A percentile compares a stretch with the other conserved stretches of the same genome.
These are phyloP conservation scores for Microdochium bolleyi DNA, from an alignment of 2,329 filamentous ascomycete species.

Conservation along the genomic window DNA sequence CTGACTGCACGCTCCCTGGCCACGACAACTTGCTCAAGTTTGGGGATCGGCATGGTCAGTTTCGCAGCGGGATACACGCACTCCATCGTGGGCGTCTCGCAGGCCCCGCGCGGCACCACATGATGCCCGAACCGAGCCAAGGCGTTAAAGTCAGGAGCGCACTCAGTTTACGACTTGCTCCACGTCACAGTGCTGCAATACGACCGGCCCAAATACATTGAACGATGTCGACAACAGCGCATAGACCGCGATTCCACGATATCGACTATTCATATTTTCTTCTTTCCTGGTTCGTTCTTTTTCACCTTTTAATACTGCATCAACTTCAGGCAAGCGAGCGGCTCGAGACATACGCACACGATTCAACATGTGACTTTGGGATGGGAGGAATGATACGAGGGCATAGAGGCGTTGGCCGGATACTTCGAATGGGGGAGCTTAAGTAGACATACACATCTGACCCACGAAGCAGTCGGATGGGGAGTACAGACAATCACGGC, in stretches of 20 bases:
- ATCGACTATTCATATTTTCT: neutral
- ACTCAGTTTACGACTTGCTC: too few species aligned
- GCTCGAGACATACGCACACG: neutral
- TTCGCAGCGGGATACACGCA: too few species aligned
- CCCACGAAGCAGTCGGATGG: too few species aligned
- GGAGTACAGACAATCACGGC: neutral
- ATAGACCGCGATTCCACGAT: too few species aligned
- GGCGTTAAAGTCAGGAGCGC: too few species aligned
- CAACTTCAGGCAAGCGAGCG: conserved; percentile 1
- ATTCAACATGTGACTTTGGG: neutral
- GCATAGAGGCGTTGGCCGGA: neutral
- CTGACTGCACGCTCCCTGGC: neutral
- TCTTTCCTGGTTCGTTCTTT: neutral
- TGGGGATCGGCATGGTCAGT: too few species aligned
- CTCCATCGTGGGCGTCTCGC: too few species aligned
- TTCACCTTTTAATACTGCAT: too few species aligned
- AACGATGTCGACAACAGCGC: too few species aligned
- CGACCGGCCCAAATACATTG: too few species aligned
- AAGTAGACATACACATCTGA: neutral
- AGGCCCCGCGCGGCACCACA: neutral
- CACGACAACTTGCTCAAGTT: too few species aligned
- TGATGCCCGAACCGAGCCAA: neutral
- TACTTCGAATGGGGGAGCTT: neutral
- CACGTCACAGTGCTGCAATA: too few species aligned
- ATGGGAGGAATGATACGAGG: neutral